Evolutionary conservation across 2,329 filamentous ascomycete genomes (phyloP).

Genomic region (Sclerotiophoma versabilis): DNA sequence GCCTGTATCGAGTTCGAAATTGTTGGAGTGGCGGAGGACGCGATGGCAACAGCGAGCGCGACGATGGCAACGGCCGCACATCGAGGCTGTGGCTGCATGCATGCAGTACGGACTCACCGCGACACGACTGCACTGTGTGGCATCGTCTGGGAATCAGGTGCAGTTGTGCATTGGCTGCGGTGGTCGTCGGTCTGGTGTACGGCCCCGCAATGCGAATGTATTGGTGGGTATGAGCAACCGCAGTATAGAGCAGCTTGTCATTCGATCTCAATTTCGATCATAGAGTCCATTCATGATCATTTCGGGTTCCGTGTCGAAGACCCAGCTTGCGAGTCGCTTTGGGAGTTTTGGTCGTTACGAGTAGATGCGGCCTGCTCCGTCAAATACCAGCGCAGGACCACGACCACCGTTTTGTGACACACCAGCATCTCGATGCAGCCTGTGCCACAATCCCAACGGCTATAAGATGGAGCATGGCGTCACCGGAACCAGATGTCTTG

Average conservation of each 20-base stretch:
- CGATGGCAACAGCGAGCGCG: neutral
- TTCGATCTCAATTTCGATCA: no score
- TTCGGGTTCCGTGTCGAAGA: no score
- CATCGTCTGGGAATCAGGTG: neutral
- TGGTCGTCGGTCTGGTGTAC: no score
- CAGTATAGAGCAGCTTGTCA: no score
- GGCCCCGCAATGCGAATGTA: no score
- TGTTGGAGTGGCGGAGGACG: neutral
- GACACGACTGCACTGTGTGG: neutral
- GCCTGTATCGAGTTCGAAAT: no score
- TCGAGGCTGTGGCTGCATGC: constrained; percentile 3
- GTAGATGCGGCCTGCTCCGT: neutral
- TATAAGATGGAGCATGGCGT: constrained; percentile 10
- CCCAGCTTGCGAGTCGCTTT: no score
- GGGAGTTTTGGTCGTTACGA: neutral
- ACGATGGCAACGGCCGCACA: neutral
- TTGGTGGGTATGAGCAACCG: no score
- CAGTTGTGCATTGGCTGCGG: neutral
- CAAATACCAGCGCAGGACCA: constrained; percentile 1
- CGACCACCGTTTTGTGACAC: constrained; percentile 1
- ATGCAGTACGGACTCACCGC: neutral
- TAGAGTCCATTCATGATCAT: no score
- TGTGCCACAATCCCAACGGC: constrained; percentile 6
- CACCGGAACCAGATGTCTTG: constrained; percentile 10
- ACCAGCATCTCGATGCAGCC: constrained; percentile 8